These are phyloP conservation scores for Alternaria atra DNA, from an alignment of 2,329 filamentous ascomycete species.

Conservation along the genomic window DNA sequence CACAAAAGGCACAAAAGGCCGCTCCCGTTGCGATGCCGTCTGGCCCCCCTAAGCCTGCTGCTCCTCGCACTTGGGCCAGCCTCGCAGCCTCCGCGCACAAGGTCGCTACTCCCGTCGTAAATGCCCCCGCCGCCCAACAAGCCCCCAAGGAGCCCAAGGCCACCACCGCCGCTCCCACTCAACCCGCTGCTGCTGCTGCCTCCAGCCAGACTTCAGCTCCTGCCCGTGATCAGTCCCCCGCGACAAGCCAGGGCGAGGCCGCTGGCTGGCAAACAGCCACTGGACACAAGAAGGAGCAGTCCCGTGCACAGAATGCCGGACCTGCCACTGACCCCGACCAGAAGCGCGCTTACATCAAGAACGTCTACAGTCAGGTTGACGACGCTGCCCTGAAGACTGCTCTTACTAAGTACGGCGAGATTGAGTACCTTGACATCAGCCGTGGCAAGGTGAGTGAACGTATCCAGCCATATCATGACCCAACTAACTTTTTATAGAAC, in stretches of 20 bases:
- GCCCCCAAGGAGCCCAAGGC: conserved; percentile 46
- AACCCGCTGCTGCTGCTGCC: conserved; percentile 29
- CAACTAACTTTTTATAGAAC: conserved; percentile 67
- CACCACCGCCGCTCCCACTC: conserved; percentile 45
- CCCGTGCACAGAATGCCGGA: conserved; percentile 73
- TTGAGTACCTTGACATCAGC: conserved; percentile 71
- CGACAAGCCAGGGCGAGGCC: conserved; percentile 62
- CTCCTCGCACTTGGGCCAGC: conserved; percentile 76
- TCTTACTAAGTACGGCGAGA: conserved; percentile 73
- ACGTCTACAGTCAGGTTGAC: conserved; percentile 88
- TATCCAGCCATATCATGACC: not conserved
- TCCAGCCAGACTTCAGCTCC: conserved; percentile 44
- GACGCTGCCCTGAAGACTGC: conserved; percentile 74
- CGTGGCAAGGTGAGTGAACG: conserved; percentile 74
- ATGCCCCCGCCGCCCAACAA: conserved; percentile 46
- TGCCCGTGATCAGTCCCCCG: conserved; percentile 49
- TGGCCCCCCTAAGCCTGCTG: conserved; percentile 64
- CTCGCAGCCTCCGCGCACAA: conserved; percentile 64
- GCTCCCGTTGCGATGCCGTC: conserved; percentile 66
- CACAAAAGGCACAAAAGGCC: conserved; percentile 63
- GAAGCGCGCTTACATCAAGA: conserved; percentile 91
- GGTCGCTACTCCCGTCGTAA: conserved; percentile 54
- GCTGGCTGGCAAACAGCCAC: conserved; percentile 87
- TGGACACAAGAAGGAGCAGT: conserved; percentile 84
- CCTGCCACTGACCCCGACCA: conserved; percentile 73